Evolutionary conservation across 2,329 filamentous ascomycete species (phyloP).

Genomic region (Scorias spongiosa): DNA sequence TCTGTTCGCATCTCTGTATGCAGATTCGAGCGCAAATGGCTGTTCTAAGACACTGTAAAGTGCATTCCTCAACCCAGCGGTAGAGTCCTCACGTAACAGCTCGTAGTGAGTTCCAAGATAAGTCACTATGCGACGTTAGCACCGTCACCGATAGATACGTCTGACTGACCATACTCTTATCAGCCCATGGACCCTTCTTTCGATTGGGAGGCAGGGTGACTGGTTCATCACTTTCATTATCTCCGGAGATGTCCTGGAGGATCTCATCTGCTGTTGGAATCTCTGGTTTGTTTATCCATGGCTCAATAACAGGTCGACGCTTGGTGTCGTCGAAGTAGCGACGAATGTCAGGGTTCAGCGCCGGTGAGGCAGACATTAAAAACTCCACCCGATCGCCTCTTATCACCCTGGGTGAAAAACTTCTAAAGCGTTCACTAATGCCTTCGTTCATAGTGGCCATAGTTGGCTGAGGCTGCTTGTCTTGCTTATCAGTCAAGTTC

Average conservation of each 20-base stretch:
- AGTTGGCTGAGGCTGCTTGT: background rate
- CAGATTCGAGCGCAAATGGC: constrained; percentile 18
- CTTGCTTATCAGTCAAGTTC: background rate
- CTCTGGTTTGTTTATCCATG: constrained; percentile 31
- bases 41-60: constrained; percentile 38
- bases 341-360: constrained; percentile 13
- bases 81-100: constrained; percentile 59
- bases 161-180: constrained; percentile 23
- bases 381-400: constrained; percentile 6
- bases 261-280: constrained; percentile 42
- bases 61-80: constrained; percentile 53
- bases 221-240: constrained; percentile 4
- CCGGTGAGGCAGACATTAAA: constrained; percentile 8
- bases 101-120: constrained; percentile 64
- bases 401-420: constrained; percentile 2
- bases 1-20: constrained; percentile 24
- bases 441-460: constrained; percentile 14
- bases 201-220: constrained; percentile 29
- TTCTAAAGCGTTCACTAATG: constrained; percentile 15
- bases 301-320: constrained; percentile 6
- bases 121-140: constrained; percentile 22
- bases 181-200: constrained; percentile 41
- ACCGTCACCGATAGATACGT: background rate
- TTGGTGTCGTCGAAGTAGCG: constrained; percentile 12
- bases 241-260: constrained; percentile 14